Percentiles rank a stretch among this genome's conserved stretches.
Evolutionary conservation across 2,329 filamentous ascomycete species (phyloP).

Genomic region (Stylonectria norvegica): DNA sequence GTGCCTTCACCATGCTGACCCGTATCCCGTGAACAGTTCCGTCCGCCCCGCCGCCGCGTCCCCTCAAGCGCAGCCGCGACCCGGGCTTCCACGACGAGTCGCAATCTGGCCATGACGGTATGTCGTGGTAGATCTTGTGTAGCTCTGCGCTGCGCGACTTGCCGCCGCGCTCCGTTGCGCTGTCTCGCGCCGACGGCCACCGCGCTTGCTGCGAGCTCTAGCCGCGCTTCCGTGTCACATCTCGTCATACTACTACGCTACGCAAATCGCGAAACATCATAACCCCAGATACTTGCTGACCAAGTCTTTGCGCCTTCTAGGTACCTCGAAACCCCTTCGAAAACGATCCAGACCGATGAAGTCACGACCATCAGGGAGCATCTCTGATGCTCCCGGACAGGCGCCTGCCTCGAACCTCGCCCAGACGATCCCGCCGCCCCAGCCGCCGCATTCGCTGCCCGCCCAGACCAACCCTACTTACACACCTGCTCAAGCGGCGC

Average conservation of each 20-base stretch:
- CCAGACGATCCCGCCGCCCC: slow-evolving; percentile 45
- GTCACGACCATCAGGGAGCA: slow-evolving; percentile 47
- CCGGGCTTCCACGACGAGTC: slow-evolving; percentile 59
- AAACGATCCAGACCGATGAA: slow-evolving; percentile 64
- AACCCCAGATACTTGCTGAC: slow-evolving; percentile 17
- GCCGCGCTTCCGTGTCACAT: slow-evolving; percentile 25
- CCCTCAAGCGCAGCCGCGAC: slow-evolving; percentile 76
- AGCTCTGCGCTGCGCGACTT: slow-evolving; percentile 33
- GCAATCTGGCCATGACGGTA: slow-evolving; percentile 67
- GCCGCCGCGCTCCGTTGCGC: slow-evolving; percentile 21
- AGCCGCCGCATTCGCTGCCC: slow-evolving; percentile 51
- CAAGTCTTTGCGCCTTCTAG: slow-evolving; percentile 36
- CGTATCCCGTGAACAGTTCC: slow-evolving; percentile 37
- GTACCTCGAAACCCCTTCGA: slow-evolving; percentile 45
- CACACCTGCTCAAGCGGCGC: slow-evolving; percentile 38
- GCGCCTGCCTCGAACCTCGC: slow-evolving; percentile 43
- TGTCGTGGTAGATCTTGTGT: slow-evolving; percentile 44
- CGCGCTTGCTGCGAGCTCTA: slow-evolving; percentile 14
- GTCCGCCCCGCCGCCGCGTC: slow-evolving; percentile 57
- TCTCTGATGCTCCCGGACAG: slow-evolving; percentile 57
- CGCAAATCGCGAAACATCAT: slow-evolving; percentile 12
- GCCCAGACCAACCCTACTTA: slow-evolving; percentile 41
- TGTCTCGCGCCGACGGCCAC: slow-evolving; percentile 13
- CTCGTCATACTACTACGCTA: slow-evolving; percentile 29
- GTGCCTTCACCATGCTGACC: slow-evolving; percentile 26